A percentile compares a stretch with the other conserved stretches of the same genome.
Conservation (phyloP, 163 green algal genomes). For the Chlorella variabilis region DNA sequence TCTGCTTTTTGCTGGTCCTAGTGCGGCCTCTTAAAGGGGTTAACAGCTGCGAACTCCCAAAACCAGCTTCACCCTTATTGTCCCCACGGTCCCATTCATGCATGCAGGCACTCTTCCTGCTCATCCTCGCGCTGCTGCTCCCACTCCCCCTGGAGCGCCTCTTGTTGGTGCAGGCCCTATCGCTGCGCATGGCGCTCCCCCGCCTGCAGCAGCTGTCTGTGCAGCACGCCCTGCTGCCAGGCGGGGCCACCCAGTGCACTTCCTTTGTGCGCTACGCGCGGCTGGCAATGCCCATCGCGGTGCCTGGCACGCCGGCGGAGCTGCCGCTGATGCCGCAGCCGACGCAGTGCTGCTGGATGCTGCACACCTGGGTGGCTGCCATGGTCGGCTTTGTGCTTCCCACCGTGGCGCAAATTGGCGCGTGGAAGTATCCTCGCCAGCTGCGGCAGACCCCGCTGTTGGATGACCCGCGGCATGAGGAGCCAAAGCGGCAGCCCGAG, state of each 20-base stretch:
- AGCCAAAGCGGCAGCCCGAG: neutral
- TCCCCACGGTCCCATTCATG: no score
- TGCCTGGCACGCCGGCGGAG: neutral
- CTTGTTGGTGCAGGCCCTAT: neutral
- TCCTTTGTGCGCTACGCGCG: neutral
- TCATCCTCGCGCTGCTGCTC: neutral
- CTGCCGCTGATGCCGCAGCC: neutral
- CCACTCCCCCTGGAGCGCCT: neutral
- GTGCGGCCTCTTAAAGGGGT: no score
- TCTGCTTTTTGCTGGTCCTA: no score
- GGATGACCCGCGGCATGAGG: no score
- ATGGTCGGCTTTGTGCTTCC: neutral
- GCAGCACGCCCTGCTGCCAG: neutral
- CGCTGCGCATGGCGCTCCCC: neutral
- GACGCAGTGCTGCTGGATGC: neutral
- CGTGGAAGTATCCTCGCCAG: neutral
- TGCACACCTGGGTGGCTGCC: neutral
- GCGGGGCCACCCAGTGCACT: neutral
- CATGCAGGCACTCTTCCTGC: conserved; percentile 14
- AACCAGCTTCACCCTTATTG: no score
- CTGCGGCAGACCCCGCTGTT: neutral
- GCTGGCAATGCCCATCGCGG: neutral
- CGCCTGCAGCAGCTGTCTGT: neutral
- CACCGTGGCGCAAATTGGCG: neutral
- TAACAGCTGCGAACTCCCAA: no score